Percentiles rank a stretch among this genome's conserved stretches.
Evolutionary conservation across 208 protist genomes (phyloP).

Genomic region (Trypanosoma lewisi): DNA sequence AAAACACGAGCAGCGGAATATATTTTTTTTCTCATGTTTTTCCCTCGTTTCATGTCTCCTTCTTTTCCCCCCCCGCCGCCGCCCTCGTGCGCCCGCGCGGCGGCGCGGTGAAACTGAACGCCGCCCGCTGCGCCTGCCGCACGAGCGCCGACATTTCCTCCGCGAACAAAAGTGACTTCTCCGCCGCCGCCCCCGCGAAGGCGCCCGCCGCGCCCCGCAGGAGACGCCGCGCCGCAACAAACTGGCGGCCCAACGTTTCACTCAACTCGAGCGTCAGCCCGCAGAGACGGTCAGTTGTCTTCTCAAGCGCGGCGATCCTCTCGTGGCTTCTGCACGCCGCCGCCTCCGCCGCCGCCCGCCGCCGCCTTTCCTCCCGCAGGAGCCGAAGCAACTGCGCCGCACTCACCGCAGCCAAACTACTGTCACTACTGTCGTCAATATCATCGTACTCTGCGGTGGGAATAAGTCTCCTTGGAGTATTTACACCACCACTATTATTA

Average conservation of each 20-base stretch:
- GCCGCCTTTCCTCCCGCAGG: conserved; percentile 6
- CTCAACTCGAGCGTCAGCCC: conserved; percentile 35
- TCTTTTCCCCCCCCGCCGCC: not conserved
- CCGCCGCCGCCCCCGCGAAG: conserved; percentile 34
- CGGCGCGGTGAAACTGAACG: conserved; percentile 16
- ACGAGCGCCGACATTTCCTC: conserved; percentile 46
- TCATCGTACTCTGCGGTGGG: not conserved
- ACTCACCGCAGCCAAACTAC: not conserved
- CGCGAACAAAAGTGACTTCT: conserved; percentile 59
- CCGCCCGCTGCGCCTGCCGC: conserved; percentile 33
- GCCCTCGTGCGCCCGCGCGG: not conserved
- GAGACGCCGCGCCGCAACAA: conserved; percentile 39
- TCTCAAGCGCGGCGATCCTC: conserved; percentile 34
- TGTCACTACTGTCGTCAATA: not conserved
- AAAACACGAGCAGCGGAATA: too few species aligned
- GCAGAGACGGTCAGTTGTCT: conserved; percentile 48
- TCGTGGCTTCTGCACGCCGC: conserved; percentile 30
- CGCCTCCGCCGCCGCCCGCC: conserved; percentile 24
- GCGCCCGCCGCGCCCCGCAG: conserved; percentile 20
- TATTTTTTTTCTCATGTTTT: too few species aligned
- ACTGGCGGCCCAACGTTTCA: conserved; percentile 31
- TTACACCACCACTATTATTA: not conserved
- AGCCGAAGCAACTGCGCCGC: not conserved
- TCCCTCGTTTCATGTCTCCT: too few species aligned
- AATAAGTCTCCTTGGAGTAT: not conserved